A percentile compares a stretch with the other conserved stretches of the same genome.
Evolutionary conservation across 768 basidiomycete genomes (phyloP).

Genomic region (Pulveroboletus sp.): DNA sequence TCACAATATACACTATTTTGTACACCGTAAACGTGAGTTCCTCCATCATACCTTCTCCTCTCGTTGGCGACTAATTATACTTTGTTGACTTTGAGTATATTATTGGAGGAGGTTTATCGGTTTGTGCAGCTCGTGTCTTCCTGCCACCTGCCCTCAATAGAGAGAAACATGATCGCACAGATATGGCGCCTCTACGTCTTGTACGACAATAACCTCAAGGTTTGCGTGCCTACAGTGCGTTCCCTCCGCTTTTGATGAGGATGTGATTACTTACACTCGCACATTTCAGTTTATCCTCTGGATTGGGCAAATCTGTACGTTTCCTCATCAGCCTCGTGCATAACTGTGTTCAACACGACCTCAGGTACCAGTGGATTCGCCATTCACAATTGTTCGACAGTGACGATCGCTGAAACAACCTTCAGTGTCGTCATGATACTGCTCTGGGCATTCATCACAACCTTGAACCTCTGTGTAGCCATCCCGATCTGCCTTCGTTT

Average conservation of each 20-base stretch:
- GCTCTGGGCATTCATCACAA: conserved; percentile 15
- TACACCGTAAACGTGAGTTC: conserved; percentile 8
- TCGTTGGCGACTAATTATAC: not conserved
- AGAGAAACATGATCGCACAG: conserved; percentile 1
- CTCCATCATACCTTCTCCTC: not conserved
- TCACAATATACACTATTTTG: conserved; percentile 10
- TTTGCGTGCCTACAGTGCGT: conserved; percentile 20
- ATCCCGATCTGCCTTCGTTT: conserved; percentile 13
- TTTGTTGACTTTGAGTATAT: conserved; percentile 1
- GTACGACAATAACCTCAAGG: conserved; percentile 9
- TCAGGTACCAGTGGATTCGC: conserved; percentile 5
- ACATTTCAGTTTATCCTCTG: conserved; percentile 9
- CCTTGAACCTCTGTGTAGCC: conserved; percentile 16
- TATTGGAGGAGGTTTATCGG: conserved; percentile 18
- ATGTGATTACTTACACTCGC: not conserved
- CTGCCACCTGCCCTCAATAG: not conserved
- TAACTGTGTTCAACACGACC: not conserved
- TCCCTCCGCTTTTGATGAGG: not conserved
- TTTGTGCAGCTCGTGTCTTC: conserved; percentile 2
- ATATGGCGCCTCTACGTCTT: conserved; percentile 24
- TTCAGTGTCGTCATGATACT: conserved; percentile 12
- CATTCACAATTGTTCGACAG: no score
- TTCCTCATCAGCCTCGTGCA: not conserved
- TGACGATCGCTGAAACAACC: not conserved
- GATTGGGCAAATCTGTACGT: conserved; percentile 15